These are phyloP conservation scores for Cinnamomum chago DNA, from an alignment of 164 flowering plant species.

Conservation along the genomic window DNA sequence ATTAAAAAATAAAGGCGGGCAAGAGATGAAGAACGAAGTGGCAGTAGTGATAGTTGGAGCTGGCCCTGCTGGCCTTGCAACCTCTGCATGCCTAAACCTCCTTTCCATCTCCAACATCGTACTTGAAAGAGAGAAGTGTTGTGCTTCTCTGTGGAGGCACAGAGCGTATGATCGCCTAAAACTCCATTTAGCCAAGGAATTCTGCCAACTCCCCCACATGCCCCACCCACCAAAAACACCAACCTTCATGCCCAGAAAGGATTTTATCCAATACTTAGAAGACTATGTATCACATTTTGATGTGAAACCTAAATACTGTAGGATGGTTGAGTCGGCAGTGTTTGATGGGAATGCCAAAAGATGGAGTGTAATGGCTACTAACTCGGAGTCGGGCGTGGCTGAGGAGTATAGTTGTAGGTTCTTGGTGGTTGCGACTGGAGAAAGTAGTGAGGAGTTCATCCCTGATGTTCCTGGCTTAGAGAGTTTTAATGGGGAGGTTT, in stretches of 20 bases:
- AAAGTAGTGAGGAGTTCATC: slow-evolving; percentile 25
- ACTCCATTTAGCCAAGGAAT: slow-evolving; percentile 37
- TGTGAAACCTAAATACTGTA: slow-evolving; percentile 19
- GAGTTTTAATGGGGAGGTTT: slow-evolving; percentile 29
- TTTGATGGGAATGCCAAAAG: neutral
- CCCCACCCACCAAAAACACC: slow-evolving; percentile 20
- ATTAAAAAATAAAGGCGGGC: neutral
- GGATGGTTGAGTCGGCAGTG: slow-evolving; percentile 14
- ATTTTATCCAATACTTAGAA: slow-evolving; percentile 33
- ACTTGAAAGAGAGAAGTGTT: slow-evolving; percentile 34
- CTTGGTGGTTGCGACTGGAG: slow-evolving; percentile 64
- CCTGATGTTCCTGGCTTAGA: slow-evolving; percentile 44
- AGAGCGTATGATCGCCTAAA: slow-evolving; percentile 32
- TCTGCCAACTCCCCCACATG: slow-evolving; percentile 34
- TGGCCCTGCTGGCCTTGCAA: slow-evolving; percentile 25
- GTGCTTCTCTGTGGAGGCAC: slow-evolving; percentile 27
- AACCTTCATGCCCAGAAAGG: slow-evolving; percentile 20
- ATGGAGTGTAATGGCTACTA: slow-evolving; percentile 5
- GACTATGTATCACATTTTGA: slow-evolving; percentile 21
- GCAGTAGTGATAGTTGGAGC: slow-evolving; percentile 21
- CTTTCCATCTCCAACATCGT: slow-evolving; percentile 22
- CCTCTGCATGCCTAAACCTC: slow-evolving; percentile 28
- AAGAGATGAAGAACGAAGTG: slow-evolving; percentile 11
- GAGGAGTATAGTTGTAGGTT: slow-evolving; percentile 37
- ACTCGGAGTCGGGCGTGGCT: neutral